phyloP scores from a whole-genome alignment of 306 rosid species.

The Malus asiatica region DNA sequence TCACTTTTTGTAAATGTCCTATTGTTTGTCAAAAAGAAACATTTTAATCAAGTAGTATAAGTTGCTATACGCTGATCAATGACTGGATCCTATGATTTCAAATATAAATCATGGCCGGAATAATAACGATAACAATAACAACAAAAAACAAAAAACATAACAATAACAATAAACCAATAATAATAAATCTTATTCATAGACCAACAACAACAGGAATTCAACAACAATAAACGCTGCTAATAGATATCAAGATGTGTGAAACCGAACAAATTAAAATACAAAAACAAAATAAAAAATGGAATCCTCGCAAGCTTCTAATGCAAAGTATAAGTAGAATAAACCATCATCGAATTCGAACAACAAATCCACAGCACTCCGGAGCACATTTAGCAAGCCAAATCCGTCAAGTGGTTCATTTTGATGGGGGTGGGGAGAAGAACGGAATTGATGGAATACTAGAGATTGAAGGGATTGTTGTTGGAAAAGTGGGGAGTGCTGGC shows the following conservation, averaged over 20 bases:
- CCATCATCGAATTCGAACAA: not conserved
- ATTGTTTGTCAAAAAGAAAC: not conserved
- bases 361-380: not conserved
- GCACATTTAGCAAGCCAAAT: not conserved
- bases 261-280: not conserved
- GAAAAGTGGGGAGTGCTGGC: conserved; percentile 3
- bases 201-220: not conserved
- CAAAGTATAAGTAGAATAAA: not conserved
- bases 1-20: not conserved
- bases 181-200: not conserved
- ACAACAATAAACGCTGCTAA: not conserved
- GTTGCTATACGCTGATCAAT: not conserved
- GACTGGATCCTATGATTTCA: not conserved
- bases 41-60: too few species aligned
- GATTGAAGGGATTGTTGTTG: conserved; percentile 1
- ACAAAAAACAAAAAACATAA: too few species aligned
- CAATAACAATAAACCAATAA: too few species aligned
- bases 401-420: not conserved
- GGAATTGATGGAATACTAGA: conserved; percentile 2
- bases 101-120: not conserved
- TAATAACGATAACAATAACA: not conserved
- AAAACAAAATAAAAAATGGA: not conserved
- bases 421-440: conserved; percentile 3
- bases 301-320: not conserved
- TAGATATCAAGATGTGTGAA: not conserved